Evolutionary conservation across 106 monocot genomes (phyloP).

Genomic region (Gastrodia elata): DNA sequence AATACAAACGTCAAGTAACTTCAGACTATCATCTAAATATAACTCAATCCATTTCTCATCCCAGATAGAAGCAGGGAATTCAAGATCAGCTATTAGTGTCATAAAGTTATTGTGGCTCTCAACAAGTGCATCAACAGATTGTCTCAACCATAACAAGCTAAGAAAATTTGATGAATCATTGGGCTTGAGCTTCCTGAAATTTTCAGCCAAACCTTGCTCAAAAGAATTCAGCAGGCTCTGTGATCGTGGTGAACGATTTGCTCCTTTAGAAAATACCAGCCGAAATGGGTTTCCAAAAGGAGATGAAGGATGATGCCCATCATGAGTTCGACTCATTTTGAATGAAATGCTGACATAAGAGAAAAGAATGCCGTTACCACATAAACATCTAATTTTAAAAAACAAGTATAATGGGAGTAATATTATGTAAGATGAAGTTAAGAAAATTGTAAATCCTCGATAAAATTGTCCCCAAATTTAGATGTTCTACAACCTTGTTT

Average conservation of each 20-base stretch:
- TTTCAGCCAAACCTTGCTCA: conserved; percentile 31
- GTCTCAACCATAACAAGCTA: conserved; percentile 43
- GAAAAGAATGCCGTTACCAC: not conserved
- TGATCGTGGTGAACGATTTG: conserved; percentile 23
- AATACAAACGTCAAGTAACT: conserved; percentile 47
- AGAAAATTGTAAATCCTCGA: not conserved
- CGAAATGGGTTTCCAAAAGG: conserved; percentile 37
- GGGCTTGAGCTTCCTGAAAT: conserved; percentile 32
- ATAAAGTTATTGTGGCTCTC: conserved; percentile 27
- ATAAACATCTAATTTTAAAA: not conserved
- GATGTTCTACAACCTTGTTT: not conserved
- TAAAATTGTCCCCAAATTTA: not conserved
- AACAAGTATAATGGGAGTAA: not conserved
- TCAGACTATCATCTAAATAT: conserved; percentile 39
- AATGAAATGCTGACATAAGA: not conserved
- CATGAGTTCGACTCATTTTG: conserved; percentile 31
- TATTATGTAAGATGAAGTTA: not conserved
- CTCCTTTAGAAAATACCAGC: conserved; percentile 15
- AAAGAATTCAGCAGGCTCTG: conserved; percentile 19
- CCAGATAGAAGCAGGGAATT: conserved; percentile 40
- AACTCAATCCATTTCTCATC: conserved; percentile 42
- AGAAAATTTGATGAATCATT: conserved; percentile 19
- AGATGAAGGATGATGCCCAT: conserved; percentile 10
- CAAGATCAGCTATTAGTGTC: conserved; percentile 27
- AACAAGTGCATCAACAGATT: conserved; percentile 18